Conservation (phyloP, 1,139 yeast genomes). For the Suhomyces bolitotheri region DNA sequence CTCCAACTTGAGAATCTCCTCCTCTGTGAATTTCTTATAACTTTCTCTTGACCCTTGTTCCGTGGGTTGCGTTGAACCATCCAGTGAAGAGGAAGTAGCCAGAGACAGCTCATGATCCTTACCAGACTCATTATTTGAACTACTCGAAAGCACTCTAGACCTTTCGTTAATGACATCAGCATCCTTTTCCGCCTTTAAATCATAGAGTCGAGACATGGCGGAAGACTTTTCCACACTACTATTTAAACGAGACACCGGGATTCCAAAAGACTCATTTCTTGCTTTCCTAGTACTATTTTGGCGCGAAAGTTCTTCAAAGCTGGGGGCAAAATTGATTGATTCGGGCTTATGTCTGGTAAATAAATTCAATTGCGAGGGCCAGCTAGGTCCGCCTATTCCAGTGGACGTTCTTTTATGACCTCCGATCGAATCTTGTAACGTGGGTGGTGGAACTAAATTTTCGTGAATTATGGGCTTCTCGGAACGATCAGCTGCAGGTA, state of each 20-base stretch:
- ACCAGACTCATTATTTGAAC: slow-evolving; percentile 1
- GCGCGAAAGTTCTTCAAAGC: slow-evolving; percentile 34
- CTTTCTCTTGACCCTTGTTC: too few species aligned
- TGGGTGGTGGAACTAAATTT: neutral
- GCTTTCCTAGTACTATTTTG: slow-evolving; percentile 41
- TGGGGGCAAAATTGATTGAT: slow-evolving; percentile 34
- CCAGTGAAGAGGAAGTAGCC: neutral
- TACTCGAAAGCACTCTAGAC: slow-evolving; percentile 4
- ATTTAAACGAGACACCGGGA: slow-evolving; percentile 23
- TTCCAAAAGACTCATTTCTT: slow-evolving; percentile 30
- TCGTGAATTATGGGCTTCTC: neutral
- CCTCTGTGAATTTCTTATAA: slow-evolving; percentile 29
- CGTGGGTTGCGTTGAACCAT: neutral
- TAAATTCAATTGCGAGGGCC: slow-evolving; percentile 61
- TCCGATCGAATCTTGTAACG: neutral
- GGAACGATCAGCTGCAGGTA: too few species aligned
- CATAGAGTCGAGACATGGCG: slow-evolving; percentile 15
- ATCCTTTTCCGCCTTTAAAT: slow-evolving; percentile 8
- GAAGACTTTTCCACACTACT: slow-evolving; percentile 13
- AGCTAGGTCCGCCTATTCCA: slow-evolving; percentile 17
- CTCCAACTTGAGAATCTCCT: slow-evolving; percentile 45
- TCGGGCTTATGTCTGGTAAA: slow-evolving; percentile 42
- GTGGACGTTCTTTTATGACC: slow-evolving; percentile 7
- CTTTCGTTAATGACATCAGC: slow-evolving; percentile 3
- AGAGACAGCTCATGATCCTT: slow-evolving; percentile 3